Evolutionary conservation across 2,329 filamentous ascomycete species (phyloP).

Genomic region (Ophiostoma australiae): DNA sequence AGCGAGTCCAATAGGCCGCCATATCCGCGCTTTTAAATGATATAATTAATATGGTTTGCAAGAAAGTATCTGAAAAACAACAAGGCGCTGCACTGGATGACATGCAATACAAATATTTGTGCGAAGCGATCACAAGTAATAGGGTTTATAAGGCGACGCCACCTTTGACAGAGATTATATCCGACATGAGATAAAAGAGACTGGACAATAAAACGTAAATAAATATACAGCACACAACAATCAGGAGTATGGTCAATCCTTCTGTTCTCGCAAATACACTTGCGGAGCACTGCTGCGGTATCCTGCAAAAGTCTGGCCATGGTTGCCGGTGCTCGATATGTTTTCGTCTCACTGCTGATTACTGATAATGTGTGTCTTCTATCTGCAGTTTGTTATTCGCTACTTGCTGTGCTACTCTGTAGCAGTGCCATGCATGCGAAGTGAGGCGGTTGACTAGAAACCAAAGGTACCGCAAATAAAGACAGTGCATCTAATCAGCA

Average conservation of each 20-base stretch:
- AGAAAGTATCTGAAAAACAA: not conserved
- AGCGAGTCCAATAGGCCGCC: not conserved
- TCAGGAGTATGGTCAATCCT: not conserved
- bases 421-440: not conserved
- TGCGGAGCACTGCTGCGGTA: not conserved
- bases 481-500: not conserved
- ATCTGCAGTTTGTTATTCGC: not conserved
- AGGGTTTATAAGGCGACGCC: not conserved
- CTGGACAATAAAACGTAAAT: not conserved
- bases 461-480: not conserved
- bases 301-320: not conserved
- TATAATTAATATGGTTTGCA: not conserved
- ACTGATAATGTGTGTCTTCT: not conserved
- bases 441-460: not conserved
- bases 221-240: not conserved
- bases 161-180: not conserved
- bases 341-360: constrained; percentile 3
- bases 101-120: not conserved
- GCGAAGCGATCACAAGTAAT: not conserved
- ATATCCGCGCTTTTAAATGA: not conserved
- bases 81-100: not conserved
- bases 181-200: not conserved
- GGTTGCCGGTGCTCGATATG: not conserved
- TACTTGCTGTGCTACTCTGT: too few species aligned
- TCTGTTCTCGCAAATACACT: not conserved